These are phyloP conservation scores for Ceratocystis colombiana DNA, from an alignment of 2,329 filamentous ascomycete species.

Conservation along the genomic window DNA sequence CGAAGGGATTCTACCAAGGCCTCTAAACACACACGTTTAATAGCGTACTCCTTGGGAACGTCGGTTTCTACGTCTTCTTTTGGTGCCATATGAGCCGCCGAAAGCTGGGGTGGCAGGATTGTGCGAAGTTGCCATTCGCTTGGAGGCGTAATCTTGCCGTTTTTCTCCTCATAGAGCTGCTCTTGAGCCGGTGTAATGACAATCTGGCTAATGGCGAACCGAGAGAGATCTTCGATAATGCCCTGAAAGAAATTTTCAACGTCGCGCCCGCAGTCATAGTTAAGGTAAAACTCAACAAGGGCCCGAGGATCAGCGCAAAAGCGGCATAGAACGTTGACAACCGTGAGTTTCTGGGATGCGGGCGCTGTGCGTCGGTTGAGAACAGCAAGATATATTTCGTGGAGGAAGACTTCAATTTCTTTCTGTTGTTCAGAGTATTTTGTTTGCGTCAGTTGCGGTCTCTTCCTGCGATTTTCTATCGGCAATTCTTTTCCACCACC, in stretches of 20 bases:
- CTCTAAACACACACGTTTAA: slow-evolving; percentile 84
- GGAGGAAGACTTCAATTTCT: slow-evolving; percentile 95
- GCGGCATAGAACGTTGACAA: slow-evolving; percentile 74
- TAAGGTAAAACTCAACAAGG: slow-evolving; percentile 89
- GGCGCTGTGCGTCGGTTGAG: slow-evolving; percentile 80
- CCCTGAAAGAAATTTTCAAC: slow-evolving; percentile 96
- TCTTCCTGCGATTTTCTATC: not conserved
- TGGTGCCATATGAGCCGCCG: slow-evolving; percentile 62
- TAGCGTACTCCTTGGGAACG: slow-evolving; percentile 76
- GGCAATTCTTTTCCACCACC: not conserved
- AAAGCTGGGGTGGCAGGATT: slow-evolving; percentile 78
- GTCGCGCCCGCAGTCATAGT: slow-evolving; percentile 93
- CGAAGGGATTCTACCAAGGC: slow-evolving; percentile 78
- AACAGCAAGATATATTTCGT: slow-evolving; percentile 91
- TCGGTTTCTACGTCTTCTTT: slow-evolving; percentile 53
- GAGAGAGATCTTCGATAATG: slow-evolving; percentile 86
- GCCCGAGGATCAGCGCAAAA: slow-evolving; percentile 78
- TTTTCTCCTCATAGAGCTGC: slow-evolving; percentile 74
- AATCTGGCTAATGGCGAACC: slow-evolving; percentile 71
- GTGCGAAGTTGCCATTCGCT: slow-evolving; percentile 78
- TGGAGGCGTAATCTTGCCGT: slow-evolving; percentile 48
- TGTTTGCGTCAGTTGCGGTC: no score
- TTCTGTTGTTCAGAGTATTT: slow-evolving; percentile 45
- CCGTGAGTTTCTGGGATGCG: slow-evolving; percentile 81
- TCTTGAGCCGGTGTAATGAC: slow-evolving; percentile 66